Percentiles rank a stretch among this genome's conserved stretches.
phyloP scores from a whole-genome alignment of 345 rosid species.

The Dimocarpus longan region DNA sequence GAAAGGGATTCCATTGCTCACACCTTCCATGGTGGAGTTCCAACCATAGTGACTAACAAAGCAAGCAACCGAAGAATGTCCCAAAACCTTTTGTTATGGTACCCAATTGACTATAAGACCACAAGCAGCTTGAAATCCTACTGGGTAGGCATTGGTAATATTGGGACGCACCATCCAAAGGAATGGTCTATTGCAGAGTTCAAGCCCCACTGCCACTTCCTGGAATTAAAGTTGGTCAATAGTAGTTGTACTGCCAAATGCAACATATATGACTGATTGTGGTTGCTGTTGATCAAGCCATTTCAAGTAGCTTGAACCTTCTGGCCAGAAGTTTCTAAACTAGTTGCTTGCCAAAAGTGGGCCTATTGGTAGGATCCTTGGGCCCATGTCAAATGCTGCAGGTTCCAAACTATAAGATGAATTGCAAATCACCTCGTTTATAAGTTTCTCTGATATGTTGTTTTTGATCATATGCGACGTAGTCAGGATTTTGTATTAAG shows the following conservation, averaged over 20 bases:
- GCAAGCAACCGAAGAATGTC: constrained; percentile 40
- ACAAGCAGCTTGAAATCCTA: constrained; percentile 10
- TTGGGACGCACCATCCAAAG: constrained; percentile 15
- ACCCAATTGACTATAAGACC: constrained; percentile 39
- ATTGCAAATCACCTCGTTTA: constrained; percentile 38
- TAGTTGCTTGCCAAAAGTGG: constrained; percentile 21
- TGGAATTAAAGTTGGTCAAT: constrained; percentile 23
- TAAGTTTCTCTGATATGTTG: constrained; percentile 20
- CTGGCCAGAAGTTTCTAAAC: constrained; percentile 30
- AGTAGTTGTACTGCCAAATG: constrained; percentile 38
- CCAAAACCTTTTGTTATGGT: constrained; percentile 42
- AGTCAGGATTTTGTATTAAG: too few relatives aligned
- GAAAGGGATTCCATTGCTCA: constrained; percentile 51
- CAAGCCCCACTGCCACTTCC: constrained; percentile 38
- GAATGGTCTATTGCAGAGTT: constrained; percentile 23
- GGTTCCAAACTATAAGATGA: constrained; percentile 33
- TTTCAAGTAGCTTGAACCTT: constrained; percentile 30
- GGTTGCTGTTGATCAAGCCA: constrained; percentile 40
- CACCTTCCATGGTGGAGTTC: constrained; percentile 66
- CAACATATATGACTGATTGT: constrained; percentile 39
- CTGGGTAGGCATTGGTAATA: constrained; percentile 1
- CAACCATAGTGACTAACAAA: constrained; percentile 63
- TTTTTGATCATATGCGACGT: constrained; percentile 9
- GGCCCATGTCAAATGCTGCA: constrained; percentile 18
- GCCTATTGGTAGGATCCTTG: constrained; percentile 25